Evolutionary conservation across 2,329 filamentous ascomycete species (phyloP), one percentile per base, ranked within the genome.

Genomic region (Chaetomiaceae sp.): DNA sequence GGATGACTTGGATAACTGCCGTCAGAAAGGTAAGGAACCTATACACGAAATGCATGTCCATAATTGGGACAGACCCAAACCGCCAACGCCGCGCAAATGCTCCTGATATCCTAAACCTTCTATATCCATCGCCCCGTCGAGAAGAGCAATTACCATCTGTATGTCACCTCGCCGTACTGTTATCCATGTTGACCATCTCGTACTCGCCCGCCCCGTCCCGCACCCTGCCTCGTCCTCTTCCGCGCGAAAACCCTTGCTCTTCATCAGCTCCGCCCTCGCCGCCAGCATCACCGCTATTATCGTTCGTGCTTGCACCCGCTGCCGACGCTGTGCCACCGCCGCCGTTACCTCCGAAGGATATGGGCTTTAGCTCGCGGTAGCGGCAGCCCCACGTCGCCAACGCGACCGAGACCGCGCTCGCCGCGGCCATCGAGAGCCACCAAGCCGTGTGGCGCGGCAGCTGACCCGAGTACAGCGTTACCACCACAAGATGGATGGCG

Each of bases 361-460:
- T 94, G 10, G 93, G 91, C 60, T 81, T 77, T 46, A 98, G 70
- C 67, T 98, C 93, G 50, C 91, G 77, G 74, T 89, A 94, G 60
- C 84, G 88, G 63, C 91, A 97, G 3, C 84, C 87, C 87, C 91
- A 97, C 30, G 94, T 84, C 4, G 88, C 90, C 2, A 93, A 71
- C 38, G 72, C 78, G 8, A 75, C 66, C 24, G 70, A 68, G 3
- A 72, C 45, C 4, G 64, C 67, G 33, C 70, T 67, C 2, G 75
- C 77, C 12, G 58, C 60, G 10, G 63, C 55, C 73, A 79, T 77
- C 54, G 73, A 68, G 47, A 70, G 71, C 91, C 93, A 98, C 93
- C 93, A 98, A 59, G 94, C 84, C 53, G 81, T 68, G 64, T 91
- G 83, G 9, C 76, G 74, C 1, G 93, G 93, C 22, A 97, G 63